Base-by-base conservation (phyloP, 257 asterid species). In the Jacaranda copaia region DNA sequence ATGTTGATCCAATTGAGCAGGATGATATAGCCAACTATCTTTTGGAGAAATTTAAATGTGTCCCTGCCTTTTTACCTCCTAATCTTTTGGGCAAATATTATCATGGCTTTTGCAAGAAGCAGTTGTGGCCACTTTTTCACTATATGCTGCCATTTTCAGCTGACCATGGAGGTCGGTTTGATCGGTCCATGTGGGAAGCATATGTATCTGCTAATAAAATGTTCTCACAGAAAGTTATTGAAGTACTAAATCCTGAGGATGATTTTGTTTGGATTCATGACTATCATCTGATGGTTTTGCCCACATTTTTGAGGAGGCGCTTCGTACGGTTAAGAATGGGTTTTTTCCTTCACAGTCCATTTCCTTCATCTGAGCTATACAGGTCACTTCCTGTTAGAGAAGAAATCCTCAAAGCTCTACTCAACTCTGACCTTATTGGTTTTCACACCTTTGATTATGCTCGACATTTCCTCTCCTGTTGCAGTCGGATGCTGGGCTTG, bases 371-470 rank as follows among this genome's bases (percentile, higher is more conserved):
- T 7, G 98, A 93, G 86, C 80, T 93, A 40, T 93, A 91, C 84
- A 84, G 96, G 85, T 86, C 98, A 48, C 97, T 93, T 79, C 98
- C 98, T 77, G 97, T 93, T 42, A 88, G 98, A 85, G 96, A 88
- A 73, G 98, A 93, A 86, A 91, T 93, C 70, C 93, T 93, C 8
- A 93, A 93, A 84, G 96, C 98, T 57, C 79, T 93, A 46, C 97
- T 93, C 65, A 89, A 90, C 70, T 85, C 93, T 57, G 98, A 93
- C 77, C 94, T 93, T 74, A 90, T 93, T 68, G 98, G 98, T 77
- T 93, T 93, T 77, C 98, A 93, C 89, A 93, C 98, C 72, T 93
- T 93, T 55, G 98, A 93, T 81, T 93, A 93, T 81, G 98, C 98
- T 59, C 90, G 98, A 0, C 98, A 93, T 86, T 93, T 93, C 70